Evolutionary conservation across 805 yeast species (phyloP), one percentile per base, ranked within the genome.

Genomic region (Candida odintsovae): DNA sequence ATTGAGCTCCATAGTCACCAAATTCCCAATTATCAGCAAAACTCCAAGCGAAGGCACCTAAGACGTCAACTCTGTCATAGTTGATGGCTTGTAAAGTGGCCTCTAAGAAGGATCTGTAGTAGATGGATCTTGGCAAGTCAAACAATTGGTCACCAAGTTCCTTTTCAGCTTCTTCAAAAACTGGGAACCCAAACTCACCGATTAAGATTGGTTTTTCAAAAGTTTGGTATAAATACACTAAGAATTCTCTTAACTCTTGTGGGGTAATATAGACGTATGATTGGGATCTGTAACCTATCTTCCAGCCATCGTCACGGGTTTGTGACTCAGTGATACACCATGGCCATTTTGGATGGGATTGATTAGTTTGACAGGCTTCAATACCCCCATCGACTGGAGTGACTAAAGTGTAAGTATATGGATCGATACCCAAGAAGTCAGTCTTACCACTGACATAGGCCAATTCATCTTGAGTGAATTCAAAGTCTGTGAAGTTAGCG

Each of bases 21-120:
- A 37, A 37, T 21, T 37, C 40, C 40, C 40, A 37, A 13, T 37
- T 37, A 37, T 37, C 40, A 20, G 40, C 40, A 21, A 21, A 19
- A 21, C 40, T 19, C 40, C 40, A 37, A 18, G 40, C 40, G 21
- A 19, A 37, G 21, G 40, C 40, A 37, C 40, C 26, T 23, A 37
- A 37, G 12, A 37, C 25, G 10, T 37, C 40, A 15, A 37, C 40
- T 3, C 8, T 10, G 12, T 37, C 40, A 10, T 37, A 37, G 40
- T 37, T 19, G 23, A 37, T 37, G 10, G 40, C 40, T 13, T 37
- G 40, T 21, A 37, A 21, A 37, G 26, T 37, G 16, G 40, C 40
- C 9, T 37, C 40, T 13, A 37, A 9, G 40, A 37, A 37, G 16
- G 22, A 21, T 37, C 40, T 37, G 15, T 37, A 37, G 26, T 37